Evolutionary conservation across 108 stramenopile genomes (phyloP), one percentile per base, ranked within the genome.

Genomic region (Licmophora abbreviata): DNA sequence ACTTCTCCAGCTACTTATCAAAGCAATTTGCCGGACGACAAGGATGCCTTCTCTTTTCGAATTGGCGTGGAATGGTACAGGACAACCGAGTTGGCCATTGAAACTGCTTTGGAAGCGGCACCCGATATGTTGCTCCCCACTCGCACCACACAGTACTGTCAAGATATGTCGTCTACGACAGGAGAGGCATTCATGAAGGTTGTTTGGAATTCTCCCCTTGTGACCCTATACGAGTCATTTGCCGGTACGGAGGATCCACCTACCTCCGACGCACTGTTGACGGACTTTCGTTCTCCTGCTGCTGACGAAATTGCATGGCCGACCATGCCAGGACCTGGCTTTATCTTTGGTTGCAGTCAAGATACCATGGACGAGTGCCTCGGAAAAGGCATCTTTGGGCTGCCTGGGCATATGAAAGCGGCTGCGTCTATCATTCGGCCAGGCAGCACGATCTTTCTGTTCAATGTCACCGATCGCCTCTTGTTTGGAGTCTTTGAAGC

Each of bases 401-500:
- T 92, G 18, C 90, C 90, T 22, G 61, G 66, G 9, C 85, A 92
- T 32, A 92, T 92, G 90, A 92, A 88, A 62, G 73, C 65, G 29
- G 81, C 83, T 12, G 85, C 85, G 10, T 54, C 77, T 17, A 59
- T 64, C 21, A 92, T 92, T 38, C 66, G 69, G 22, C 90, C 90
- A 15, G 85, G 90, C 10, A 63, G 78, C 17, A 71, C 83, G 21
- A 80, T 92, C 25, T 92, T 92, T 70, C 54, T 92, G 14, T 88
- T 85, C 66, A 85, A 92, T 69, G 81, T 92, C 1, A 83, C 76
- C 0, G 85, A 88, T 54, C 68, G 85, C 21, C 66, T 88, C 2
- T 59, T 92, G 21, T 92, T 92, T 68, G 90, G 90, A 22, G 76
- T 92, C 37, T 92, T 92, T 69, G 90, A 92, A 80, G 81, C 90